A percentile compares a stretch with the other conserved stretches of the same genome.
phyloP scores from a whole-genome alignment of 495 filamentous ascomycete genomes.

The Daldinia grandis region DNA sequence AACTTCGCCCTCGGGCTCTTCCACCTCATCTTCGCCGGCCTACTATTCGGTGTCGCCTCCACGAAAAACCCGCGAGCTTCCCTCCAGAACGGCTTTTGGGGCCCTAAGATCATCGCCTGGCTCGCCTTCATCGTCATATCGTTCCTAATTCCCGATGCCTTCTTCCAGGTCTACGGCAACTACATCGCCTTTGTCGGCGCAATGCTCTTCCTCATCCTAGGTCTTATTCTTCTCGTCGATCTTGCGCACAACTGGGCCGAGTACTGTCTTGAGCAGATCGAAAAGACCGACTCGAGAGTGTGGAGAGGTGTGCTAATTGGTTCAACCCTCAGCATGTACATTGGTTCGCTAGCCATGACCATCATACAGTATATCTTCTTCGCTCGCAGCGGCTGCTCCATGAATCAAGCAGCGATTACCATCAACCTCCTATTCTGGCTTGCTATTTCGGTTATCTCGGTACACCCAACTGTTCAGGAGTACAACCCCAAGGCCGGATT shows the following conservation, averaged over 20 bases:
- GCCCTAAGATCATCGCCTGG: constrained; percentile 78
- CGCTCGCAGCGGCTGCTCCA: constrained; percentile 79
- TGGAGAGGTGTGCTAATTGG: constrained; percentile 91
- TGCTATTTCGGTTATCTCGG: constrained; percentile 80
- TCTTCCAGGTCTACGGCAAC: constrained; percentile 96
- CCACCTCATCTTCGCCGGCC: constrained; percentile 82
- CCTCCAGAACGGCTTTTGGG: constrained; percentile 96
- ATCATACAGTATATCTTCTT: constrained; percentile 98
- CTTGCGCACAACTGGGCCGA: constrained; percentile 98
- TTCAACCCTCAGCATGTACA: constrained; percentile 93
- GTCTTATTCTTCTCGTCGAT: constrained; percentile 91
- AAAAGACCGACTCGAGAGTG: constrained; percentile 80
- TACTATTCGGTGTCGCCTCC: constrained; percentile 85
- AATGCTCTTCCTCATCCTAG: constrained; percentile 92
- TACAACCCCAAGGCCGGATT: constrained; percentile 92
- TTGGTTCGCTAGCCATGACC: constrained; percentile 89
- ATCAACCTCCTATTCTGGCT: constrained; percentile 89
- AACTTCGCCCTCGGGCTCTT: constrained; percentile 97
- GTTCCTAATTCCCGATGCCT: constrained; percentile 93
- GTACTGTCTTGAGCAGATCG: constrained; percentile 92
- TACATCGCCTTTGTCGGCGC: constrained; percentile 89
- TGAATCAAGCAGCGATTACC: constrained; percentile 86
- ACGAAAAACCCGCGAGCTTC: constrained; percentile 87
- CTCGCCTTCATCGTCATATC: constrained; percentile 83
- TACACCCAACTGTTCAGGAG: constrained; percentile 90